phyloP scores from a whole-genome alignment of 1,284 basidiomycete genomes.

The Neonothopanus nambi region DNA sequence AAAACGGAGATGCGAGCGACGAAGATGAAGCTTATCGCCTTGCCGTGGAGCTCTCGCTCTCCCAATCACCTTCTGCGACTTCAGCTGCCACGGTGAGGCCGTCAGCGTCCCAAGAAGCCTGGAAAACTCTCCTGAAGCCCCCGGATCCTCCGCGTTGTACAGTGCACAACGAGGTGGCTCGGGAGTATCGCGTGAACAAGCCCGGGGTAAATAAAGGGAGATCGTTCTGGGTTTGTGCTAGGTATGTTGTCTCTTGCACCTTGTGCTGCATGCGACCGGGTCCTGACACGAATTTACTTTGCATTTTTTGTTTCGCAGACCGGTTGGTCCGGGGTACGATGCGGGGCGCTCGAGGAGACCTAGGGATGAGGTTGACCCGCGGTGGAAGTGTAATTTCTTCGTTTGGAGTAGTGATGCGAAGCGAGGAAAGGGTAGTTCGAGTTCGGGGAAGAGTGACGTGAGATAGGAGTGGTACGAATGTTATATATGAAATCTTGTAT shows the following conservation, averaged over 20 bases:
- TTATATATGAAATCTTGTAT: too few species aligned
- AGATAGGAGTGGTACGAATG: too few species aligned
- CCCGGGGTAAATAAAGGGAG: constrained; percentile 92
- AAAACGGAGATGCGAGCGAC: constrained; percentile 23
- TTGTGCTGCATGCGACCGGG: constrained; percentile 1
- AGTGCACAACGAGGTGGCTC: constrained; percentile 78
- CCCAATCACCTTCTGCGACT: constrained; percentile 29
- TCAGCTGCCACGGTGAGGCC: constrained; percentile 14
- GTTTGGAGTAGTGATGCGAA: constrained; percentile 78
- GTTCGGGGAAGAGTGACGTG: not conserved
- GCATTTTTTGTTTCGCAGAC: constrained; percentile 44
- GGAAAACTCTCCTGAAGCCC: constrained; percentile 76
- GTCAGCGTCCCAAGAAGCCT: constrained; percentile 38
- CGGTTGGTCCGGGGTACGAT: constrained; percentile 92
- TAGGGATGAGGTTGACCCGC: constrained; percentile 82
- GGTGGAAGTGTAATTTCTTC: constrained; percentile 84
- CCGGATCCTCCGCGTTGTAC: constrained; percentile 73
- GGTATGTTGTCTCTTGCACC: constrained; percentile 51
- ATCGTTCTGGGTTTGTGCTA: constrained; percentile 89
- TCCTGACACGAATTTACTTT: not conserved
- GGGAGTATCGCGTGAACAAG: constrained; percentile 88
- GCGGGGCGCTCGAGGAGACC: constrained; percentile 76
- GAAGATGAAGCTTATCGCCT: constrained; percentile 50
- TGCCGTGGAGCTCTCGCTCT: constrained; percentile 47
- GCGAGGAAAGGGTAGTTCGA: not conserved